Conservation (phyloP, 2,329 filamentous ascomycete genomes). For the Orbilia brochopaga region DNA sequence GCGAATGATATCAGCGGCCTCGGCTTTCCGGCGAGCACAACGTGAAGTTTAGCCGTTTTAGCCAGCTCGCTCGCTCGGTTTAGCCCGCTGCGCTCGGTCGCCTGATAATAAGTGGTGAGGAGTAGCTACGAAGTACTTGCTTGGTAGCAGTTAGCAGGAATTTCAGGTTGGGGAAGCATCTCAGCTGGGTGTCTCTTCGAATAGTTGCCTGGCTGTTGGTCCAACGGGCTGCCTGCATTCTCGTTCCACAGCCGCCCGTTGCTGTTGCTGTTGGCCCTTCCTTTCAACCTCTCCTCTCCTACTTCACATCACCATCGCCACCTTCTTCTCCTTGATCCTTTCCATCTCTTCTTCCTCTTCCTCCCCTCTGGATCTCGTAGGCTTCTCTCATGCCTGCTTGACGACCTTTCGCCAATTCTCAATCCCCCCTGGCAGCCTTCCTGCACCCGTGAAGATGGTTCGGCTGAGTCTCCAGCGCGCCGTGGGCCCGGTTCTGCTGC, state of each 20-base stretch:
- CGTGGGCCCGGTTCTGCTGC: slow-evolving; percentile 42
- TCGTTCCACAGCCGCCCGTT: slow-evolving; percentile 8
- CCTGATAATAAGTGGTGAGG: too few relatives aligned
- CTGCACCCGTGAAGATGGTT: slow-evolving; percentile 40
- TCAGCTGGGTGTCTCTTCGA: slow-evolving; percentile 7
- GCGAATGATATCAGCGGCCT: too few relatives aligned
- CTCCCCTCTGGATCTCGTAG: too few relatives aligned
- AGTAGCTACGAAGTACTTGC: not conserved
- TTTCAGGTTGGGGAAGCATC: slow-evolving; percentile 6
- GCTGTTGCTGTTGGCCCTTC: slow-evolving; percentile 18
- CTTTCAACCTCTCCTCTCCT: slow-evolving; percentile 25
- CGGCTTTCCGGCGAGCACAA: not conserved
- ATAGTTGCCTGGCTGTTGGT: too few relatives aligned
- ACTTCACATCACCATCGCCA: slow-evolving; percentile 11
- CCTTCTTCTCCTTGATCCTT: slow-evolving; percentile 20
- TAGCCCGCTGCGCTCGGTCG: slow-evolving; percentile 12
- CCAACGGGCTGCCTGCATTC: not conserved
- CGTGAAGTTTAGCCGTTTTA: slow-evolving; percentile 27
- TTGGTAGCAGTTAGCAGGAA: not conserved
- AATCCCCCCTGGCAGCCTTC: slow-evolving; percentile 6
- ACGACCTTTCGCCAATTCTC: slow-evolving; percentile 7
- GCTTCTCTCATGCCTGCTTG: slow-evolving; percentile 19
- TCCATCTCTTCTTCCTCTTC: slow-evolving; percentile 18
- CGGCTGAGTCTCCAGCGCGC: slow-evolving; percentile 43
- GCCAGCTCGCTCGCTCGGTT: slow-evolving; percentile 18